A percentile compares a stretch with the other conserved stretches of the same genome.
Conservation (phyloP, 129 eudicot genomes). For the Arctium minus region DNA sequence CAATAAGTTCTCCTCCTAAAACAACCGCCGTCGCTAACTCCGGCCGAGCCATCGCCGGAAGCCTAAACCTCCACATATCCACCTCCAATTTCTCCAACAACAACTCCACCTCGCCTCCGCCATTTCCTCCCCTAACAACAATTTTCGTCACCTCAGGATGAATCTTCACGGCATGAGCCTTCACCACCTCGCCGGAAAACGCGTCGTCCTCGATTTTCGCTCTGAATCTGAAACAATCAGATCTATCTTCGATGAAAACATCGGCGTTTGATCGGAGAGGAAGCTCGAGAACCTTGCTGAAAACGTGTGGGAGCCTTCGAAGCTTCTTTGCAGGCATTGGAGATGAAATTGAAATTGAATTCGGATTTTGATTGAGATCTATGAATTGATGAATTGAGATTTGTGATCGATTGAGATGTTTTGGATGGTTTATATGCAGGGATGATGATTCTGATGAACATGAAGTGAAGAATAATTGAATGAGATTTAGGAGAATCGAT, state of each 20-base stretch:
- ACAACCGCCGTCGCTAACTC: constrained; percentile 54
- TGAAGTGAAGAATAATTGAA: constrained; percentile 1
- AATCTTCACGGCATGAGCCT: constrained; percentile 58
- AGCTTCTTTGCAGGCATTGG: constrained; percentile 46
- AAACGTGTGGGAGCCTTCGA: constrained; percentile 67
- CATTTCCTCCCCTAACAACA: constrained; percentile 36
- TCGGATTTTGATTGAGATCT: constrained; percentile 4
- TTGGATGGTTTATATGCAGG: constrained; percentile 21
- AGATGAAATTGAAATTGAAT: constrained; percentile 3
- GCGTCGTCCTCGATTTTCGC: constrained; percentile 24
- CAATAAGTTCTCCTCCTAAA: constrained; percentile 44
- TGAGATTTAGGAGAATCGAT: constrained; percentile 24
- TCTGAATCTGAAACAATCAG: constrained; percentile 35
- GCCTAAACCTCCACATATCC: constrained; percentile 66
- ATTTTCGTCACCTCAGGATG: constrained; percentile 61
- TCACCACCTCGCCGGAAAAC: constrained; percentile 25
- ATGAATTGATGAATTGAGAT: constrained; percentile 5
- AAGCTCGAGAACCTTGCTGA: constrained; percentile 62
- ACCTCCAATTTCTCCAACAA: constrained; percentile 40
- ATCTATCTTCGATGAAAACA: constrained; percentile 48
- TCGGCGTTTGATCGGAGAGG: constrained; percentile 72
- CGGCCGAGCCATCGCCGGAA: constrained; percentile 40
- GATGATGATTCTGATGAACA: not conserved
- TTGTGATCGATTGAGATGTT: constrained; percentile 7
- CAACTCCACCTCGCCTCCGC: constrained; percentile 24